These are phyloP conservation scores for Musa balbisiana DNA, from an alignment of 202 grass and related monocot genomes.

Conservation along the genomic window DNA sequence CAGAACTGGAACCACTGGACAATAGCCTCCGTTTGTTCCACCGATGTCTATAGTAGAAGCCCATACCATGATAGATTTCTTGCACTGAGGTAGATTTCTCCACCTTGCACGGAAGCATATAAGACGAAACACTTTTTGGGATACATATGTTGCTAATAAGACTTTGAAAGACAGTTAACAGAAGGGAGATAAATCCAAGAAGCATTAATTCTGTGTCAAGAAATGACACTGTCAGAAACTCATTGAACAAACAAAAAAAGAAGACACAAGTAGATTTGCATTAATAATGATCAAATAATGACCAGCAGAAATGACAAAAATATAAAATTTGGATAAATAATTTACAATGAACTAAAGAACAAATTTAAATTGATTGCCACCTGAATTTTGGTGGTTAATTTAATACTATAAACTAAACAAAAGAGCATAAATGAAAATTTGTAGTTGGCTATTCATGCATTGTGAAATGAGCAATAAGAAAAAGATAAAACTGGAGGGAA, in stretches of 20 bases:
- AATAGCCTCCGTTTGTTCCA: conserved; percentile 16
- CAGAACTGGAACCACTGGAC: conserved; percentile 5
- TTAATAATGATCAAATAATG: not conserved
- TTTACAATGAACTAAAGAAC: not conserved
- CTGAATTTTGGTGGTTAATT: no score
- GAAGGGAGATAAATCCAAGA: conserved; percentile 73
- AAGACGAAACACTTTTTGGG: conserved; percentile 29
- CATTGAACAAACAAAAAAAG: conserved; percentile 6
- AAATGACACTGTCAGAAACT: conserved; percentile 5
- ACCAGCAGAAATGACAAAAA: not conserved
- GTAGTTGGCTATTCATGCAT: no score
- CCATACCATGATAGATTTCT: conserved; percentile 20
- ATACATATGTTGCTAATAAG: conserved; percentile 55
- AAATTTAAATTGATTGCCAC: not conserved
- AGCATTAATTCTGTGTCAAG: conserved; percentile 55
- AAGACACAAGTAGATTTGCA: not conserved
- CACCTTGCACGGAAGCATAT: conserved; percentile 59
- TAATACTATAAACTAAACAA: no score
- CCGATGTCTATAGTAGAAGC: not conserved
- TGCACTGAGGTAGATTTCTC: conserved; percentile 26
- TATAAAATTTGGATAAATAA: not conserved
- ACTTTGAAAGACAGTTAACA: conserved; percentile 54
- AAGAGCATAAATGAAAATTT: no score
- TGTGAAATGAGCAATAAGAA: no score
- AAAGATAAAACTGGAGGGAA: no score